phyloP scores from a whole-genome alignment of 2,329 filamentous ascomycete genomes.

The Stylonectria norvegica region DNA sequence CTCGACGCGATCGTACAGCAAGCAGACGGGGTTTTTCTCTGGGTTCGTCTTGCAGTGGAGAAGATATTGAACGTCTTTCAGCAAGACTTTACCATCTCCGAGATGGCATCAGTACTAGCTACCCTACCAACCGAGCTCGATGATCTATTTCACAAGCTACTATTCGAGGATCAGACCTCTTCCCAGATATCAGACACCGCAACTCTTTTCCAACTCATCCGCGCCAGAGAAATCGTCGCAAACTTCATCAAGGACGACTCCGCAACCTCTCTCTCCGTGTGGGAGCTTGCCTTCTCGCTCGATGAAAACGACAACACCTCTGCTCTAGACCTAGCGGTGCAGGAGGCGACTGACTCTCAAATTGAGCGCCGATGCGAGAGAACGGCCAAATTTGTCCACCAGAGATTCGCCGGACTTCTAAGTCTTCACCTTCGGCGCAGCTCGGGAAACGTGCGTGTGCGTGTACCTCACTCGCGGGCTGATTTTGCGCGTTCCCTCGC shows the following conservation, averaged over 20 bases:
- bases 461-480: not conserved
- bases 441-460: constrained; percentile 14
- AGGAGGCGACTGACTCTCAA: constrained; percentile 19
- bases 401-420: constrained; percentile 27
- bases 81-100: not conserved
- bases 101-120: constrained; percentile 7
- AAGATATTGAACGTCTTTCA: constrained; percentile 22
- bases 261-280: constrained; percentile 29
- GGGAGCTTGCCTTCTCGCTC: constrained; percentile 33
- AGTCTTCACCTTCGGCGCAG: constrained; percentile 18
- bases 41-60: constrained; percentile 31
- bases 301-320: constrained; percentile 16
- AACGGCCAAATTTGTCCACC: constrained; percentile 12
- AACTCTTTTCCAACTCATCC: constrained; percentile 29
- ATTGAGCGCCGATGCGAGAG: constrained; percentile 16
- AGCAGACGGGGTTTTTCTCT: constrained; percentile 34
- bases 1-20: constrained; percentile 18
- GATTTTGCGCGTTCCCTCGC: constrained; percentile 5
- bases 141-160: constrained; percentile 28
- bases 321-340: constrained; percentile 12
- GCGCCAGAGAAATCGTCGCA: constrained; percentile 30
- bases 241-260: constrained; percentile 33
- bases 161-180: constrained; percentile 27
- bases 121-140: constrained; percentile 27
- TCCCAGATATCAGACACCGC: constrained; percentile 20